Base-by-base conservation (phyloP, 306 rosid genomes). In the Sesbania bispinosa region DNA sequence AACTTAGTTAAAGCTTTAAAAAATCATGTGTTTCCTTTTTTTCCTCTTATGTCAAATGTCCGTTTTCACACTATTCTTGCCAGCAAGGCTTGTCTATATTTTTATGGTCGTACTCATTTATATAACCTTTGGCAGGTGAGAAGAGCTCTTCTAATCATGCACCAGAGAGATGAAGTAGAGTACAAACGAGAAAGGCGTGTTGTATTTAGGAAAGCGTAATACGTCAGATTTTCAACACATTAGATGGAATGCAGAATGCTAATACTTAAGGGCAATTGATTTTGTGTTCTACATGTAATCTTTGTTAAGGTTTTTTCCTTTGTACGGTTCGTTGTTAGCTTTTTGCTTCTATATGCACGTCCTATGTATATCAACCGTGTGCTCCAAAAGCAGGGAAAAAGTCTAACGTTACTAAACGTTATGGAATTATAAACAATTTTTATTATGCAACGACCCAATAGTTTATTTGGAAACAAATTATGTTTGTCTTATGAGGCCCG, bases 91-190 rank as follows among this genome's bases (percentile, higher is more conserved):
- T n/a, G n/a, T n/a, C n/a, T n/a, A n/a, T n/a, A n/a, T n/a, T n/a
- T 47, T n/a, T n/a, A n/a, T n/a, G 27, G 23, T 42, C 24, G 54
- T 26, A 19, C 4, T 19, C 52, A 79, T 24, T 52, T 46, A 69
- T 63, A 58, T 32, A 15, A 61, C 53, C 33, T 61, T 57, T 77
- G 47, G 77, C 96, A 94, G 99, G 96, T 94, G 65, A 89, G 99
- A 82, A 89, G 97, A 82, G 99, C 99, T 63, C 96, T 94, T 42
- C 69, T 94, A 70, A 86, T 89, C 58, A 94, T 94, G 99, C 99
- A 94, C 83, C 99, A 91, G 83, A 88, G 97, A 78, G 99, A 94
- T 6, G 99, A 94, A 88, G 92, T 94, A n/a, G 97, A 94, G 69
- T 94, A 94, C 84, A 94, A 91, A 81, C 82, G 99, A 75, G 99